Conservation (phyloP, 768 basidiomycete genomes). For the Phanerochaete sordida region DNA sequence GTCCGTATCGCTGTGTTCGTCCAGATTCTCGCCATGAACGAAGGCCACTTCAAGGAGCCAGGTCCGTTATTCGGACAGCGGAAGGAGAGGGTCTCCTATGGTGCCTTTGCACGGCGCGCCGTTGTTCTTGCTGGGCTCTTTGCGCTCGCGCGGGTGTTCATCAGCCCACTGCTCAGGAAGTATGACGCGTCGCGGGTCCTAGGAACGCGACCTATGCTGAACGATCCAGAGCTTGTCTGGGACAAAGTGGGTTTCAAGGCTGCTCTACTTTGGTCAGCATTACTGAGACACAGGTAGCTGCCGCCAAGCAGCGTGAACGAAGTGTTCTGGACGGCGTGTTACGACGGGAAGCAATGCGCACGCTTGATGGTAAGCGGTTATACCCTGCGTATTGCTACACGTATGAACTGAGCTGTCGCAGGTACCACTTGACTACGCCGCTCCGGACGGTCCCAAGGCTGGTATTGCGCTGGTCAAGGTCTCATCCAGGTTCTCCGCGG, state of each 20-base stretch:
- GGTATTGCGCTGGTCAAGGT: constrained; percentile 25
- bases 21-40: too few species aligned
- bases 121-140: too few species aligned
- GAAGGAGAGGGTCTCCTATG: too few species aligned
- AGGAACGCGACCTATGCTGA: background rate
- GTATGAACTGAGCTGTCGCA: background rate
- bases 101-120: too few species aligned
- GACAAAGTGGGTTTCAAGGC: background rate
- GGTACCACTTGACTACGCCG: constrained; percentile 30
- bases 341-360: constrained; percentile 11
- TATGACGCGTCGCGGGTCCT: too few species aligned
- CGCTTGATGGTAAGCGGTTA: constrained; percentile 9
- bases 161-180: too few species aligned
- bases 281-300: background rate
- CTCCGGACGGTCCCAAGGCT: constrained; percentile 15
- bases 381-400: background rate
- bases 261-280: too few species aligned
- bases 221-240: background rate
- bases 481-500: constrained; percentile 13
- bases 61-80: too few species aligned
- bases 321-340: constrained; percentile 13
- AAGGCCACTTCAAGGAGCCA: too few species aligned
- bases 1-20: too few species aligned
- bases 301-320: background rate
- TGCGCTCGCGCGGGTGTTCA: too few species aligned